Conservation (phyloP, 208 protist genomes). For the Acanthamoeba rhysodes region DNA sequence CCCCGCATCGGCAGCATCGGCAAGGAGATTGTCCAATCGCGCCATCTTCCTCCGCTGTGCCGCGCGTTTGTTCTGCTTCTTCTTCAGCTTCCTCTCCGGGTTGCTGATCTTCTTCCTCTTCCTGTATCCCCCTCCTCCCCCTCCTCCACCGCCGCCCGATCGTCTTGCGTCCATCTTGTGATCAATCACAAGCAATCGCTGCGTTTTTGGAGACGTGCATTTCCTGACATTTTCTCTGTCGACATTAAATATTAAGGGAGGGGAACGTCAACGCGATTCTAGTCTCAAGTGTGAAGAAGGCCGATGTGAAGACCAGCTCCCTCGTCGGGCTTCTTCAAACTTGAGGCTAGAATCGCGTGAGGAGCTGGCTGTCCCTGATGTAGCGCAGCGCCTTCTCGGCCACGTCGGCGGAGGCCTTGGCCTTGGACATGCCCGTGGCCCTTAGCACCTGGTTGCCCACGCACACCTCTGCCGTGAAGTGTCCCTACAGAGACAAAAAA, state of each 20-base stretch:
- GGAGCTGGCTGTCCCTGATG: not conserved
- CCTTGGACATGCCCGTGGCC: not conserved
- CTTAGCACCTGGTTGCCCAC: not conserved
- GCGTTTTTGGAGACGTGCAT: no score
- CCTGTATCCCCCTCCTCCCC: not conserved
- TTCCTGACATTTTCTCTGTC: no score
- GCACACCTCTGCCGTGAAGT: not conserved
- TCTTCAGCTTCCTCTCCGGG: not conserved
- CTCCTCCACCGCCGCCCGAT: no score
- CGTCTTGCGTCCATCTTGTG: no score
- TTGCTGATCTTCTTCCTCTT: not conserved
- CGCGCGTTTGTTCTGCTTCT: not conserved
- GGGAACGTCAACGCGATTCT: no score
- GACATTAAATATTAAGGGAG: no score
- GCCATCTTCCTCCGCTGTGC: not conserved
- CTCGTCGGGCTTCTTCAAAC: no score
- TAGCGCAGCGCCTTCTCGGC: conserved; percentile 32
- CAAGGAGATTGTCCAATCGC: not conserved
- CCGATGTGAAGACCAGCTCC: no score
- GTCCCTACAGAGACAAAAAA: not conserved
- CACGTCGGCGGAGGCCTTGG: conserved; percentile 18
- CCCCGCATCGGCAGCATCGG: not conserved
- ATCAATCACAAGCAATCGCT: no score
- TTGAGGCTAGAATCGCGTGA: no score
- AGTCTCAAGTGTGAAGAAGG: no score